Evolutionary conservation across 1,139 yeast species (phyloP), one percentile per base, ranked within the genome.

Genomic region (Nakaseomyces kungkrabaensis): DNA sequence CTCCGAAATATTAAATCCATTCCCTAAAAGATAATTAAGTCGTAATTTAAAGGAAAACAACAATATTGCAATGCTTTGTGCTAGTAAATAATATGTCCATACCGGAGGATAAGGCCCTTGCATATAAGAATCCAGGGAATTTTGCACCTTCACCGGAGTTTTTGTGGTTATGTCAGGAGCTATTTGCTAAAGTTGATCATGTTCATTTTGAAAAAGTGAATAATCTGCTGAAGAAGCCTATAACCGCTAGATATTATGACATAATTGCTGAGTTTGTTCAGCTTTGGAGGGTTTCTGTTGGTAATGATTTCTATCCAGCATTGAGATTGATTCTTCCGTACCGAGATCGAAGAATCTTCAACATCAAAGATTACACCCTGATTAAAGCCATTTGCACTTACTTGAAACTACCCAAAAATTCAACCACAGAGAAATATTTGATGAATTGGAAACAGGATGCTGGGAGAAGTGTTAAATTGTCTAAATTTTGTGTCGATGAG

Each of bases 231-330:
- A 29, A 45, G 22, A 62, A 60, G 46, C 56, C 66, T 11, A 42
- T 54, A 10, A 50, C 56, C 13, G 48, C 53, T 5, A 53, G 54
- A 37, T 55, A 58, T 40, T 51, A 53, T 31, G 62, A 61, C 45
- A 52, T 57, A 8, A 59, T 62, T 1, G 43, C 56, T 3, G 51
- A 57, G 40, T 90, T 86, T 62, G 71, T 85, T 45, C 65, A 69
- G 3, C 68, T 75, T 26, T 89, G 89, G 82, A 72, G 82, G 50
- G 68, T 70, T 11, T 77, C 78, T 33, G 83, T 86, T 3, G 96
- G 96, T 0, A 65, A 72, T 33, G 81, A 89, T 62, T 73, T 88
- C 4, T 82, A 75, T 57, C 92, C 94, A 0, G 81, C 82, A 0
- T 72, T 85, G 11, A 68, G 81, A 37, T 69, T 89, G 43, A 71